Base-by-base conservation (phyloP, 768 basidiomycete genomes). In the Suillus clintonianus region DNA sequence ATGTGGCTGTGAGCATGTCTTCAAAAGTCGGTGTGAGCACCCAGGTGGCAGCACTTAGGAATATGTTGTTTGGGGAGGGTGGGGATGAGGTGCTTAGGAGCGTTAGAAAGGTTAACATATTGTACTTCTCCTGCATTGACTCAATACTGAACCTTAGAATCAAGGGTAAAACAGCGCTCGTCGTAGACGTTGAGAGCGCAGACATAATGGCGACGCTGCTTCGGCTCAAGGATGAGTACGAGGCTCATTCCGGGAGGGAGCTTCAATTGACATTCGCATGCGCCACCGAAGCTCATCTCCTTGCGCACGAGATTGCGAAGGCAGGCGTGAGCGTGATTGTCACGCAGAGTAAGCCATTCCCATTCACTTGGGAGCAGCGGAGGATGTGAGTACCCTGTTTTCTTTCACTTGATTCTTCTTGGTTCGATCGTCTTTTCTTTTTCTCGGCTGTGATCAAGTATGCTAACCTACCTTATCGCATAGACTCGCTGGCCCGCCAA, bases 311-410 rank as follows among this genome's bases (percentile, higher is more conserved):
- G 65, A 84, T 94, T 59, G 84, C 89, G 75, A 67, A 69, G 71
- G 88, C 89, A 1, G 79, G 81, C 10, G 83, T 95, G 3, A 88
- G 89, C 45, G 89, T 94, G n/a, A 83, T 95, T 32, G 77, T 95
- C 30, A 79, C 83, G 0, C 84, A 85, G 6, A 73, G 86, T 0
- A 78, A 91, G 47, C 85, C 89, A 0, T 90, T 82, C 77, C 91
- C 92, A 0, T 66, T 62, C 4, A 75, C 74, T 4, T 95, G 92
- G 92, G 86, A 91, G 60, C 71, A 80, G 48, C 80, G 84, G 54
- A 78, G 91, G 62, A 83, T 89, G 89, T 89, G 68, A 68, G 87
- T 67, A 8, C 8, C 17, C 15, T 27, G 48, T 15, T 45, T 5
- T 39, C 55, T 9, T 50, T 53, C 15, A 24, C n/a, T 15, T n/a